Evolutionary conservation across 1,284 basidiomycete genomes (phyloP), one percentile per base, ranked within the genome.

Genomic region (Ceratobasidium sp.): DNA sequence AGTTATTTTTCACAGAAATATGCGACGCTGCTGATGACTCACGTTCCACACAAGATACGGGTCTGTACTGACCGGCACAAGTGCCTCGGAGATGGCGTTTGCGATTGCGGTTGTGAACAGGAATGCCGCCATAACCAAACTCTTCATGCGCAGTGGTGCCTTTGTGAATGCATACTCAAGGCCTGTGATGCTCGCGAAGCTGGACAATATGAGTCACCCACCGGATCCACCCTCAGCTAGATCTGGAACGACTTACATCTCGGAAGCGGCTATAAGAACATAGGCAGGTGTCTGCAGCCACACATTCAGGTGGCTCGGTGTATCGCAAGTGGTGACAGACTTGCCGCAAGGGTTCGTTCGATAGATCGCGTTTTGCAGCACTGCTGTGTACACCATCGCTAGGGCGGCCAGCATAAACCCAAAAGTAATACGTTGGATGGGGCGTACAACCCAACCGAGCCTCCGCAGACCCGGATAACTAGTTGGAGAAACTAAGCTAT

Each of bases 151-250:
- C 82, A 85, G 88, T 8, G 92, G 92, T 14, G 91, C 90, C 80
- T 94, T 95, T 74, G 91, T 94, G 84, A 92, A 95, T n/a, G 93
- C 94, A 80, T 95, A 95, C 81, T 96, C 94, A 77, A 85, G 79
- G 58, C 83, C 83, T 11, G 93, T 95, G 81, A 96, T 93, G 8
- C 90, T 92, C 0, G 93, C 93, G 71, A 96, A 87, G 79, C 96
- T 94, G 83, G 84, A 34, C 19, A 39, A 37, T n/a, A 62, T 14
- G 4, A 31, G 9, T 46, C 22, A 24, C 3, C 11, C 22, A 13
- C 14, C 13, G 39, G 3, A 14, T 43, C n/a, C n/a, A n/a, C n/a
- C n/a, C n/a, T n/a, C n/a, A n/a, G n/a, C n/a, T n/a, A n/a, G n/a
- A n/a, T n/a, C n/a, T n/a, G n/a, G 11, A 16, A 24, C 34, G 19